phyloP scores from a whole-genome alignment of 495 filamentous ascomycete genomes.

The Saxispiralis lemnorum region DNA sequence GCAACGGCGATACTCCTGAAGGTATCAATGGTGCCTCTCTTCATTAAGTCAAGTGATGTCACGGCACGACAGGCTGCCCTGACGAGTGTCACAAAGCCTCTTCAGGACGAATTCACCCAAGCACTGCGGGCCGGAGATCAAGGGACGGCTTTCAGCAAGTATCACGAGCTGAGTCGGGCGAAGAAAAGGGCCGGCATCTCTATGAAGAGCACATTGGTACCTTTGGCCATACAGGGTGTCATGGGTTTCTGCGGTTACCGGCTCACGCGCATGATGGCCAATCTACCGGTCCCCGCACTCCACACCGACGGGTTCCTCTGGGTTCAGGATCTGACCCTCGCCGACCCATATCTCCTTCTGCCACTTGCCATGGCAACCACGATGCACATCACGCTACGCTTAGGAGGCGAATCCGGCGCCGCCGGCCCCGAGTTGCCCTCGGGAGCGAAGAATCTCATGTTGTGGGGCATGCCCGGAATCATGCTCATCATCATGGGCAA shows the following conservation, averaged over 20 bases:
- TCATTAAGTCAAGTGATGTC: constrained; percentile 41
- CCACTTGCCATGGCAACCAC: constrained; percentile 29
- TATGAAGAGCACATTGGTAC: constrained; percentile 34
- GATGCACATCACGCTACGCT: constrained; percentile 11
- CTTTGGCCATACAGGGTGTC: constrained; percentile 44
- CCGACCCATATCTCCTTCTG: constrained; percentile 62
- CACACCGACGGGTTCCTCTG: constrained; percentile 51
- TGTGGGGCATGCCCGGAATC: constrained; percentile 41
- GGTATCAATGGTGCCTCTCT: constrained; percentile 43
- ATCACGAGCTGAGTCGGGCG: constrained; percentile 31
- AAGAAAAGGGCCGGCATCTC: constrained; percentile 37
- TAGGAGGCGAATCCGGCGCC: constrained; percentile 35
- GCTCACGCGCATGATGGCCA: constrained; percentile 53
- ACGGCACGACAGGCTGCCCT: constrained; percentile 33
- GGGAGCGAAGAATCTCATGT: constrained; percentile 33
- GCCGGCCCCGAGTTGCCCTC: constrained; percentile 18
- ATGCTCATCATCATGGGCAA: constrained; percentile 43
- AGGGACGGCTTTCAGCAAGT: constrained; percentile 24
- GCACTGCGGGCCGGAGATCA: constrained; percentile 26
- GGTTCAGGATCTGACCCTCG: constrained; percentile 60
- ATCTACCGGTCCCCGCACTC: constrained; percentile 63
- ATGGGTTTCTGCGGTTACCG: constrained; percentile 67
- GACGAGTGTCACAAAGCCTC: constrained; percentile 30
- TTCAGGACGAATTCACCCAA: constrained; percentile 34
- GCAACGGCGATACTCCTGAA: constrained; percentile 47